phyloP scores from a whole-genome alignment of 371 early-diverging fungal genomes.

The Encephalitozoon intestinalis region DNA sequence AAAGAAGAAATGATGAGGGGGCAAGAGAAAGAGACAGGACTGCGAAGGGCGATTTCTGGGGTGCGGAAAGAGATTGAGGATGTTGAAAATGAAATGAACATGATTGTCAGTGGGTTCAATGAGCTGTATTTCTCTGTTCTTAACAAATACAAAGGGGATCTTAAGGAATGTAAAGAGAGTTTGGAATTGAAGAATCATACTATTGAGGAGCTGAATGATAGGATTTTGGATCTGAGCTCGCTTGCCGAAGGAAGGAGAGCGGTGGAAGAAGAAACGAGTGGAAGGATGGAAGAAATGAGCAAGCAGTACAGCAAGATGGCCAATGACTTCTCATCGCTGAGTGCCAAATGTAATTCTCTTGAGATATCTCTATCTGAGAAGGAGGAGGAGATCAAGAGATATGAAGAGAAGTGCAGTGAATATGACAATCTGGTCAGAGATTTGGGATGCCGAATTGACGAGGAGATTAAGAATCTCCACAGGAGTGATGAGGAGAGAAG shows the following conservation, averaged over 20 bases:
- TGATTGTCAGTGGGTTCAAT: not conserved
- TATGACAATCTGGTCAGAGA: not conserved
- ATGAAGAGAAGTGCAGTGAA: not conserved
- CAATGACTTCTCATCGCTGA: not conserved
- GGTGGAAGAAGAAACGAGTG: not conserved
- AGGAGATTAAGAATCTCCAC: not conserved
- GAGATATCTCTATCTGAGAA: not conserved
- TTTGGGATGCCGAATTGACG: not conserved
- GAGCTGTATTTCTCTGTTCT: not conserved
- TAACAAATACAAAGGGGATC: not conserved
- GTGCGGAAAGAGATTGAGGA: constrained; percentile 15
- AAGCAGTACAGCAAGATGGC: not conserved
- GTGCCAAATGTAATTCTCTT: not conserved
- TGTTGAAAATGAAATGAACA: not conserved
- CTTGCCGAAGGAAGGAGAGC: not conserved
- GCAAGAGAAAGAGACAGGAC: not conserved
- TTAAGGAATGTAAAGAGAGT: not conserved
- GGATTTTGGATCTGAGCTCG: not conserved
- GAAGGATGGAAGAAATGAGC: not conserved
- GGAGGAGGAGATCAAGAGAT: not conserved
- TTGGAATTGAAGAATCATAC: not conserved
- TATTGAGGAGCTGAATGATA: not conserved
- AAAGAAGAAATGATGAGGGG: not conserved
- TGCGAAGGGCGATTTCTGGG: not conserved
- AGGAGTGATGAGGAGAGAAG: not conserved